Base-by-base conservation (phyloP, 306 rosid species). In the Potentilla sterilis region DNA sequence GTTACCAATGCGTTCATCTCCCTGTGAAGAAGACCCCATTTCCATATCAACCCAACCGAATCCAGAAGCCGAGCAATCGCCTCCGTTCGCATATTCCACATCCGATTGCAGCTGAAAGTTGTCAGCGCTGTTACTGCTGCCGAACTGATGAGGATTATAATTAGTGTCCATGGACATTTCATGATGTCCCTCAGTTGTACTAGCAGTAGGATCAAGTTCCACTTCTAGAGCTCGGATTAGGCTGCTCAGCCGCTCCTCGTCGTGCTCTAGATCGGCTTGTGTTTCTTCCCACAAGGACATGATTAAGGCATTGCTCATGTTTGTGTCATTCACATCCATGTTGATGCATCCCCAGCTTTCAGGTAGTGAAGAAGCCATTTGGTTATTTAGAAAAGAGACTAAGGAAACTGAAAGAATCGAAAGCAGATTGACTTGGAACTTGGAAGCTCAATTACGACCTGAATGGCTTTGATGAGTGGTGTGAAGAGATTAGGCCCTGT, bases 261-360 rank as follows among this genome's bases (percentile, higher is more conserved):
- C 77, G 44, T 73, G 77, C 13, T 73, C 69, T n/a, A 58, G 77
- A 73, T 73, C 69, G 8, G 69, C 77, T 73, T 73, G 77, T 18
- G 77, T 73, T 73, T 73, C 77, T 43, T 73, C 77, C 77, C 64
- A 42, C 77, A 73, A 42, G 68, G 77, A 58, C 68, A 73, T 73
- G 44, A 73, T 37, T 1, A 73, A 57, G 57, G 69, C 77, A 59
- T 58, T 43, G 57, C 43, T 65, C 48, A 28, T 28, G 77, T 58
- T 58, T 42, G 55, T 41, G 15, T 65, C 69, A 16, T 42, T 59
- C 6, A 28, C 49, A 8, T 62, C 69, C 77, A 58, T 73, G 67
- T 66, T 54, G 70, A 55, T 73, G 75, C 44, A 66, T 28, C 43
- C 24, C 70, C 74, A 74, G 28, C 41, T 79, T 74, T 74, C 79